Percentiles rank a stretch among this genome's conserved stretches.
Evolutionary conservation across 345 rosid species (phyloP).

Genomic region (Barbarea vulgaris): DNA sequence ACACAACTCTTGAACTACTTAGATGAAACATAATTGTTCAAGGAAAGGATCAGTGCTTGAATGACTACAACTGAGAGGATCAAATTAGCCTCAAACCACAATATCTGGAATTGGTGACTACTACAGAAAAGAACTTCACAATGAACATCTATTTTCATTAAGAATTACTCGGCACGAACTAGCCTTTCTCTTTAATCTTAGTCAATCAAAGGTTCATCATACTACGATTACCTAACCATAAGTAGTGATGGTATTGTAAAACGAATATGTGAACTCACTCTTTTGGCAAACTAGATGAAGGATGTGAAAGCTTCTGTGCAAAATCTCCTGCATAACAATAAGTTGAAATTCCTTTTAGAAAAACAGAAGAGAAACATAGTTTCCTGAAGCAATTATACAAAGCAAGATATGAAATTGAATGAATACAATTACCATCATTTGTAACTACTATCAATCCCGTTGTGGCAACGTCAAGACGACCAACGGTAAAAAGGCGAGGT

Average conservation of each 20-base stretch:
- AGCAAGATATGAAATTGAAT: background rate
- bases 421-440: conserved; percentile 66
- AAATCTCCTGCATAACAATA: conserved; percentile 66
- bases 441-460: conserved; percentile 85
- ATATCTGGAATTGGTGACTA: conserved; percentile 12
- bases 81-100: conserved; percentile 8
- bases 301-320: conserved; percentile 85
- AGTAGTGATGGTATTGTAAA: background rate
- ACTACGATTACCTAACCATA: background rate
- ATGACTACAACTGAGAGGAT: background rate
- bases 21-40: background rate
- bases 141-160: background rate
- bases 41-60: background rate
- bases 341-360: conserved; percentile 15
- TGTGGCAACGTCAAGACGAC: conserved; percentile 97
- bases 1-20: background rate
- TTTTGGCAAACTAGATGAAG: conserved; percentile 79
- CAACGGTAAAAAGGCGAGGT: conserved; percentile 94
- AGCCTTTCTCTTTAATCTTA: conserved; percentile 3
- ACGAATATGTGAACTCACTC: conserved; percentile 57
- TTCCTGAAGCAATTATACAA: conserved; percentile 16
- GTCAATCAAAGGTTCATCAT: background rate
- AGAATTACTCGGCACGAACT: background rate
- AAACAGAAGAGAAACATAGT: conserved; percentile 8
- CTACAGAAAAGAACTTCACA: background rate